Evolutionary conservation across 1,284 basidiomycete species (phyloP), one percentile per base, ranked within the genome.

Genomic region (Amylostereum areolatum): DNA sequence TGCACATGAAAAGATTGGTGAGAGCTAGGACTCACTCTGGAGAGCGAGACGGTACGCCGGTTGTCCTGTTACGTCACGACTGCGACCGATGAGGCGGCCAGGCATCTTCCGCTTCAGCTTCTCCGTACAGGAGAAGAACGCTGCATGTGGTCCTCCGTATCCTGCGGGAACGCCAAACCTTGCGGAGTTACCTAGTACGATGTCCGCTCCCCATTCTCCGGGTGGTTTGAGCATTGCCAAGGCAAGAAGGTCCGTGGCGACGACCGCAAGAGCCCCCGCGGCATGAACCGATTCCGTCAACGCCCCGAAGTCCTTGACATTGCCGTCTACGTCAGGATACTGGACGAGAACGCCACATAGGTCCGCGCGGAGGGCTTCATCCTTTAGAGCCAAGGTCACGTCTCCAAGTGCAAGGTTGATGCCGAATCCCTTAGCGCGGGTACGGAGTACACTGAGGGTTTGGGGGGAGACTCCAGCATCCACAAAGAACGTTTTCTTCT

Each of bases 151-250:
- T 25, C 92, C 92, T 54, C 92, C 92, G 64, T 92, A 95, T 30
- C 92, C 92, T 46, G 82, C 79, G 30, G 92, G 91, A 29, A 95
- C 92, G 65, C 96, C 96, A 62, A 99, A 99, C 39, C 96, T 84
- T 41, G 90, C 95, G 34, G 93, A 91, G 66, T 96, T 98, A 39
- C 96, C 96, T 47, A 96, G 75, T 3, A 94, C 95, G 56, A 99
- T 86, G 67, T 99, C 96, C 33, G 94, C 95, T 45, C 96, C 96
- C 92, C 96, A 98, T 74, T 98, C 96, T 51, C 96, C 96, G 9
- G 96, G 96, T 27, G 96, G 92, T 63, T 91, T 93, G 59, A 99
- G 78, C 78, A 94, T 81, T 6, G 95, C 94, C 62, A 98, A 74
- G 2, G 96, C 92, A 30, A 99, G 76, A 45, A 99, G 79, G 68